Base-by-base conservation (phyloP, 2,329 filamentous ascomycete species). In the Metarhizium sp. region DNA sequence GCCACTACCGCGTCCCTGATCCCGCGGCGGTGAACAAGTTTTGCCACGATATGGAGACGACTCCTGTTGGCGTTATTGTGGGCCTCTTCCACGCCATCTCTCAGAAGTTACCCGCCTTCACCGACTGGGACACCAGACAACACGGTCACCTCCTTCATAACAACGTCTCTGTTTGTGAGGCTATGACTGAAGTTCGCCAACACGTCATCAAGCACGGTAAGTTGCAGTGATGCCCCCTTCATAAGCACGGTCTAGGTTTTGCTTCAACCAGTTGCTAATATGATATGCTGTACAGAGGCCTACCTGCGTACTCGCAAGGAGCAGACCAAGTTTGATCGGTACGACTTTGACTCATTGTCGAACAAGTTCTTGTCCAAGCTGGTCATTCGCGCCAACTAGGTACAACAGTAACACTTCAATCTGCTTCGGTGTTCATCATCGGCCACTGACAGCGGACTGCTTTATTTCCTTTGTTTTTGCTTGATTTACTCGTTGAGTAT, bases 331-430 rank as follows among this genome's bases (percentile, higher is more conserved):
- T 97, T 96, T 71, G 88, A 96, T 75, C 85, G 89, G 63, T 83
- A 87, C 64, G 90, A 97, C 76, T 97, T 96, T 69, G 92, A 97
- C 76, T 94, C 86, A 58, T 75, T 97, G 68, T 95, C 92, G 53
- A 96, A 96, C 79, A 97, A 96, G 78, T 96, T 97, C 78, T 76
- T 96, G 63, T 95, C 92, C 42, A 95, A 95, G 75, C 83, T 97
- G 67, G 92, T 96, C 70, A 96, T 96, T 71, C 90, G 92, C 64
- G 89, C 92, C 66, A 95, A 95, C 76, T 95, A 56, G 51, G 49
- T 48, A 48, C 40, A n/a, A n/a, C n/a, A n/a, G n/a, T n/a, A n/a
- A n/a, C n/a, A n/a, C n/a, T n/a, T n/a, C n/a, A n/a, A n/a, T 40
- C 38, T 16, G 13, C 38, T 40, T 40, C 13, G 38, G 8, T 7